phyloP scores from a whole-genome alignment of 192 early-diverging fungal species.

The Rhizoclosmatium sp. region DNA sequence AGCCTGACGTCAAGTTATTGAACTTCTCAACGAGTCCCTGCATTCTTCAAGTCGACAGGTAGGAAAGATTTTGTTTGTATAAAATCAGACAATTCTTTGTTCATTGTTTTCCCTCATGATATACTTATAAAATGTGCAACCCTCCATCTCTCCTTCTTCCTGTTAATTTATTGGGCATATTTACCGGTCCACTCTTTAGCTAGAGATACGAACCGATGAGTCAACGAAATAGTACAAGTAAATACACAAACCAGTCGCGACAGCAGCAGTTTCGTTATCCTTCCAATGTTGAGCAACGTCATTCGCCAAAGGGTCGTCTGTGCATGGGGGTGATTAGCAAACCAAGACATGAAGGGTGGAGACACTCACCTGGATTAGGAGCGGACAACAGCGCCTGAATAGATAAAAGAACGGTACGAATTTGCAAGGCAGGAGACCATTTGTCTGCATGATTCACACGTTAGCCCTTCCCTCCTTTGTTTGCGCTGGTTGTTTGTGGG shows the following conservation, averaged over 20 bases:
- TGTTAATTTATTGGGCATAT: constrained; percentile 35
- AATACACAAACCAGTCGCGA: constrained; percentile 70
- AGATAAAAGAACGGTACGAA: constrained; percentile 96
- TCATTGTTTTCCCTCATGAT: too few relatives aligned
- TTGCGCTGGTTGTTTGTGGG: not conserved
- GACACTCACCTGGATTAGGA: constrained; percentile 79
- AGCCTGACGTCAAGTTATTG: too few relatives aligned
- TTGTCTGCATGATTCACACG: constrained; percentile 72
- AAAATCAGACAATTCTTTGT: too few relatives aligned
- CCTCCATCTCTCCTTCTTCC: not conserved
- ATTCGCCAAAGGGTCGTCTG: constrained; percentile 96
- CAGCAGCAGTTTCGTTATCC: constrained; percentile 91
- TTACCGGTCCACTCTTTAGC: constrained; percentile 42
- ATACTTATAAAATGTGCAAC: too few relatives aligned
- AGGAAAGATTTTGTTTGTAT: too few relatives aligned
- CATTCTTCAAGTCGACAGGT: too few relatives aligned
- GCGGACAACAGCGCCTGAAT: constrained; percentile 96
- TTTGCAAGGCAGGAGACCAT: constrained; percentile 98
- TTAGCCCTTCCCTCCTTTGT: not conserved
- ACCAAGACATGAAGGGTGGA: not conserved
- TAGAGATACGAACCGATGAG: not conserved
- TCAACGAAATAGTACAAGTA: not conserved
- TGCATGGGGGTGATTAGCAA: not conserved
- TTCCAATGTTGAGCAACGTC: constrained; percentile 99
- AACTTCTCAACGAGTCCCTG: too few relatives aligned